A percentile compares a stretch with the other conserved stretches of the same genome.
Evolutionary conservation across 345 rosid species (phyloP).

Genomic region (Syzygium aqueum): DNA sequence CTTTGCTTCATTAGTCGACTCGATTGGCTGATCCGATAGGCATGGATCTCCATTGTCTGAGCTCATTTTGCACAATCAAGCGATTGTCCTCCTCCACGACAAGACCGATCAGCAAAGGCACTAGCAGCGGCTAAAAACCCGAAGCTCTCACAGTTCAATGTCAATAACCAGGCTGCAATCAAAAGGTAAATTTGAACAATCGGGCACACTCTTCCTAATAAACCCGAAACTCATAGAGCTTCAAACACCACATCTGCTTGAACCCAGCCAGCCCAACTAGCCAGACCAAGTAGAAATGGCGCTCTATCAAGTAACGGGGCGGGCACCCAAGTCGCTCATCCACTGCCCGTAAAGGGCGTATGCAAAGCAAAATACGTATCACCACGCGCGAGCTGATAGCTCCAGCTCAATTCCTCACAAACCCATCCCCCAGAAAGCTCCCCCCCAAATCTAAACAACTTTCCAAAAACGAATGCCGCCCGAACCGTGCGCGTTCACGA

Average conservation of each 20-base stretch:
- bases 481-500: not conserved
- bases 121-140: not conserved
- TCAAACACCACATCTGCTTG: not conserved
- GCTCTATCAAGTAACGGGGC: not conserved
- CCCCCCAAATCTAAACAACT: not conserved
- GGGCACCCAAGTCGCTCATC: not conserved
- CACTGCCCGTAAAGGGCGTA: not conserved
- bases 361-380: not conserved
- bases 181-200: not conserved
- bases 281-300: not conserved
- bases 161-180: not conserved
- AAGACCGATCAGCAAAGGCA: not conserved
- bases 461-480: not conserved
- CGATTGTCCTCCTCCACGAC: not conserved
- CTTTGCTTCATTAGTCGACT: conserved; percentile 30
- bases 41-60: conserved; percentile 33
- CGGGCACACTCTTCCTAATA: not conserved
- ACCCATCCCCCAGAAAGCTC: not conserved
- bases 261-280: not conserved
- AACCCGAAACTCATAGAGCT: not conserved
- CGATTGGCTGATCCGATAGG: conserved; percentile 27
- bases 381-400: not conserved
- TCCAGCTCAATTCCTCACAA: not conserved
- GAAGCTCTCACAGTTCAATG: not conserved
- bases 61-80: conserved; percentile 44